phyloP scores from a whole-genome alignment of 2,329 filamentous ascomycete species.

The Talaromyces sp. region DNA sequence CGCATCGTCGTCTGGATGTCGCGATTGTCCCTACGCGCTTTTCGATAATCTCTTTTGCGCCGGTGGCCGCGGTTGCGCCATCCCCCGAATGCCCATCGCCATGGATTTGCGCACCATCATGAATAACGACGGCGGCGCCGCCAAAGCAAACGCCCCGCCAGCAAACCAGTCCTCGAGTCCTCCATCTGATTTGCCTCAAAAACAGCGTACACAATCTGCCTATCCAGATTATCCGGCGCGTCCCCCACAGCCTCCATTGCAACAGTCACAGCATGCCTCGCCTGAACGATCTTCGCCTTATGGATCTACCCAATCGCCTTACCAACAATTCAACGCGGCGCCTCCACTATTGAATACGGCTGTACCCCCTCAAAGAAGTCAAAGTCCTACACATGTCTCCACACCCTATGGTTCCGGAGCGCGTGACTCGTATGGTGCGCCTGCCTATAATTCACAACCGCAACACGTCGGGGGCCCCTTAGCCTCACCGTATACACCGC shows the following conservation, averaged over 20 bases:
- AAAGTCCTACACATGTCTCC: constrained; percentile 35
- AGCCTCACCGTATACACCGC: constrained; percentile 45
- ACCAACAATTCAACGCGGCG: constrained; percentile 39
- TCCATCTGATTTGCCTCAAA: constrained; percentile 31
- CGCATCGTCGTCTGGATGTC: constrained; percentile 21
- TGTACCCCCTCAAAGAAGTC: constrained; percentile 34
- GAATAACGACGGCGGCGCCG: constrained; percentile 47
- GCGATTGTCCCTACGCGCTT: constrained; percentile 18
- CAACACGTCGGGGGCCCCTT: constrained; percentile 32
- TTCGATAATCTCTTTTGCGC: constrained; percentile 21
- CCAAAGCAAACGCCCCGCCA: constrained; percentile 34
- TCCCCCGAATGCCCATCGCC: constrained; percentile 26
- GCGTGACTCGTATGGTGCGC: constrained; percentile 39
- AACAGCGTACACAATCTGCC: constrained; percentile 29
- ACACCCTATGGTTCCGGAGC: constrained; percentile 35
- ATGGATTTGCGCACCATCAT: constrained; percentile 60
- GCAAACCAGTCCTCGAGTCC: constrained; percentile 34
- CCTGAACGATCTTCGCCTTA: constrained; percentile 46
- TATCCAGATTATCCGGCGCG: constrained; percentile 33
- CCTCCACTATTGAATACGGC: constrained; percentile 34
- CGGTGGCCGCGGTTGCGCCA: constrained; percentile 22
- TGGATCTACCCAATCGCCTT: constrained; percentile 43
- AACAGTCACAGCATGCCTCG: constrained; percentile 50
- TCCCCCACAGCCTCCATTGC: constrained; percentile 46
- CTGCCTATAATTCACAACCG: constrained; percentile 33